Conservation (phyloP, 306 rosid genomes). For the Rosa multiflora region DNA sequence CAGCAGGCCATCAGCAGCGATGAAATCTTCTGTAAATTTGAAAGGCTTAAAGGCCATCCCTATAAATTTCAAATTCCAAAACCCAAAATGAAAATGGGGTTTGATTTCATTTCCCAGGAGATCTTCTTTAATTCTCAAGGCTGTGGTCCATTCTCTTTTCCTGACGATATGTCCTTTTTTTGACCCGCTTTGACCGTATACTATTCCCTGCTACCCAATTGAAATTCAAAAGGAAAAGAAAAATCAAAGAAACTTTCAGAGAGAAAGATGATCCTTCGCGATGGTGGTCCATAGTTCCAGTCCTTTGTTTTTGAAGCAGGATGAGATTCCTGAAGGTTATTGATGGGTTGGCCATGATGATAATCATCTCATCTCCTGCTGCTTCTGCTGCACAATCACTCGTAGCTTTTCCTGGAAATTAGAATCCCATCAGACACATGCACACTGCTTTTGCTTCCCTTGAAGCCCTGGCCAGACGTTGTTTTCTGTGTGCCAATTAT, state of each 20-base stretch:
- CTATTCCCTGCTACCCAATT: constrained; percentile 55
- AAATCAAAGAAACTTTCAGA: not conserved
- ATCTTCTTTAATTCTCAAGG: constrained; percentile 1
- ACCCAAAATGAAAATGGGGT: not conserved
- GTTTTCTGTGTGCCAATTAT: not conserved
- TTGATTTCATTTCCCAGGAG: constrained; percentile 11
- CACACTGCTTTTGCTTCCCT: not conserved
- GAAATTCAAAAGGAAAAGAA: constrained; percentile 2
- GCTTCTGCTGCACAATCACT: constrained; percentile 23
- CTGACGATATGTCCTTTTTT: constrained; percentile 54
- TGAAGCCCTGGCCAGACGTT: constrained; percentile 9
- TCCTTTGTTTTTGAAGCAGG: not conserved
- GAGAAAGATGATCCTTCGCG: not conserved
- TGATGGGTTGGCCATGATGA: constrained; percentile 30
- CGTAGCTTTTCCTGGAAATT: constrained; percentile 65
- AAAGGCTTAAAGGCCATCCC: not conserved
- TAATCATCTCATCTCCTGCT: constrained; percentile 30
- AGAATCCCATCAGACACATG: constrained; percentile 14
- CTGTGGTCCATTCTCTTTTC: constrained; percentile 46
- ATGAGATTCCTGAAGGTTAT: constrained; percentile 49
- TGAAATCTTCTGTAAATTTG: not conserved
- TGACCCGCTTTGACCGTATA: constrained; percentile 83
- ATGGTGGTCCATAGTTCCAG: constrained; percentile 55
- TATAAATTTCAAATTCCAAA: not conserved
- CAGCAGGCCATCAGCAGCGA: not conserved